Conservation (phyloP, 1,139 yeast genomes). For the Diutina rugosa region DNA sequence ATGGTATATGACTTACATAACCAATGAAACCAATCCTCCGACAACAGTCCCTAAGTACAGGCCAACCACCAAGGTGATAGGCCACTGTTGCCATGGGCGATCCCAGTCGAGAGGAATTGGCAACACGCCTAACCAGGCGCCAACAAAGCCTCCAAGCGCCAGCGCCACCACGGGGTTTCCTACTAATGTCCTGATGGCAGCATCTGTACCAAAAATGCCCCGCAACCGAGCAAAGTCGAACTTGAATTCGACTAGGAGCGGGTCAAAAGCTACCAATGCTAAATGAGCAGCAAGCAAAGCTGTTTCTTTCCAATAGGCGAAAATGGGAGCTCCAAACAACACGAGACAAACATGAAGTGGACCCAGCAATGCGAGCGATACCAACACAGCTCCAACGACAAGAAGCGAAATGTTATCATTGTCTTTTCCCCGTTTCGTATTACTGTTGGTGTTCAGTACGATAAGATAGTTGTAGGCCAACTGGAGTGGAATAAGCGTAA, state of each 20-base stretch:
- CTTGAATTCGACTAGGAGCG: conserved; percentile 49
- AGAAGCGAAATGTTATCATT: conserved; percentile 20
- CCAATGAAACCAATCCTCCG: conserved; percentile 20
- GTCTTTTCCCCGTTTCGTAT: conserved; percentile 7
- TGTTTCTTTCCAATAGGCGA: conserved; percentile 44
- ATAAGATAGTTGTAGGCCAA: conserved; percentile 16
- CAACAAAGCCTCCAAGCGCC: conserved; percentile 43
- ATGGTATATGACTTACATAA: not conserved
- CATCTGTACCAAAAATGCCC: conserved; percentile 12
- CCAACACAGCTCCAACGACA: conserved; percentile 11
- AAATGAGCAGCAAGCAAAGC: conserved; percentile 53
- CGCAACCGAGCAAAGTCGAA: conserved; percentile 30
- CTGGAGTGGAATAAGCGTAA: conserved; percentile 15
- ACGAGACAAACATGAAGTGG: conserved; percentile 40
- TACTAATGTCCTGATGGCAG: conserved; percentile 13
- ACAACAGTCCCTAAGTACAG: conserved; percentile 57
- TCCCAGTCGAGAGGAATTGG: conserved; percentile 98
- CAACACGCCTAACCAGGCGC: conserved; percentile 87
- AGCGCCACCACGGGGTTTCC: conserved; percentile 25
- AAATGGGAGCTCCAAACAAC: conserved; percentile 81
- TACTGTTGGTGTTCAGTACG: conserved; percentile 12
- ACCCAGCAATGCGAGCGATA: conserved; percentile 27
- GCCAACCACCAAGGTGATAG: conserved; percentile 81
- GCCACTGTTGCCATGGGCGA: conserved; percentile 95
- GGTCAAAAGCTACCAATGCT: conserved; percentile 47